phyloP scores from a whole-genome alignment of 208 protist genomes.

The Trypanosoma cruzi region DNA sequence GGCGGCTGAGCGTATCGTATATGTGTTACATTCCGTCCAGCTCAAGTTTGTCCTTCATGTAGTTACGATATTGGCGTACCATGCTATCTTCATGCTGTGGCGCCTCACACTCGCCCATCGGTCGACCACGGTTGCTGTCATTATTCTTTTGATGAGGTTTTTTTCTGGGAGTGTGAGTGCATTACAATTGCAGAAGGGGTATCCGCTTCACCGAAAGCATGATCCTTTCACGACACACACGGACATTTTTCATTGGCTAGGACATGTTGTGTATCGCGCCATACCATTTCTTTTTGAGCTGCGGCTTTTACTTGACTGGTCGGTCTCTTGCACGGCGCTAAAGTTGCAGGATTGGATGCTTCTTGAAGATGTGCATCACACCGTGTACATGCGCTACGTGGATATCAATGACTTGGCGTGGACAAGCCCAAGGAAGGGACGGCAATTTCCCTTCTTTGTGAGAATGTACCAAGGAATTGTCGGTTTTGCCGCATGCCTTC shows the following conservation, averaged over 20 bases:
- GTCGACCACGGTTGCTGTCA: slow-evolving; percentile 27
- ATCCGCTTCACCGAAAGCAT: slow-evolving; percentile 50
- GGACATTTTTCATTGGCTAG: slow-evolving; percentile 51
- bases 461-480: slow-evolving; percentile 59
- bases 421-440: slow-evolving; percentile 42
- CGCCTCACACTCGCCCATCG: slow-evolving; percentile 4
- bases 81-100: slow-evolving; percentile 48
- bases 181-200: slow-evolving; percentile 54
- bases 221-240: slow-evolving; percentile 54
- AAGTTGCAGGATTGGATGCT: slow-evolving; percentile 81
- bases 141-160: slow-evolving; percentile 40
- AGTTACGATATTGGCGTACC: slow-evolving; percentile 31
- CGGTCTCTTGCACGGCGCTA: slow-evolving; percentile 58
- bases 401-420: slow-evolving; percentile 61
- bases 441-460: slow-evolving; percentile 46
- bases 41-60: slow-evolving; percentile 50
- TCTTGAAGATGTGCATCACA: slow-evolving; percentile 77
- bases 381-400: slow-evolving; percentile 60
- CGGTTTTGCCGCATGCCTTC: slow-evolving; percentile 44
- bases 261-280: slow-evolving; percentile 47
- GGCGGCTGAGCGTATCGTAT: slow-evolving; percentile 64
- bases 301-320: slow-evolving; percentile 79
- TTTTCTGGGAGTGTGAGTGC: slow-evolving; percentile 51
- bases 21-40: slow-evolving; percentile 41
- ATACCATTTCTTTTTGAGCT: slow-evolving; percentile 84